A percentile compares a stretch with the other conserved stretches of the same genome.
Evolutionary conservation across 768 basidiomycete genomes (phyloP).

Genomic region (Tylopilus felleus): DNA sequence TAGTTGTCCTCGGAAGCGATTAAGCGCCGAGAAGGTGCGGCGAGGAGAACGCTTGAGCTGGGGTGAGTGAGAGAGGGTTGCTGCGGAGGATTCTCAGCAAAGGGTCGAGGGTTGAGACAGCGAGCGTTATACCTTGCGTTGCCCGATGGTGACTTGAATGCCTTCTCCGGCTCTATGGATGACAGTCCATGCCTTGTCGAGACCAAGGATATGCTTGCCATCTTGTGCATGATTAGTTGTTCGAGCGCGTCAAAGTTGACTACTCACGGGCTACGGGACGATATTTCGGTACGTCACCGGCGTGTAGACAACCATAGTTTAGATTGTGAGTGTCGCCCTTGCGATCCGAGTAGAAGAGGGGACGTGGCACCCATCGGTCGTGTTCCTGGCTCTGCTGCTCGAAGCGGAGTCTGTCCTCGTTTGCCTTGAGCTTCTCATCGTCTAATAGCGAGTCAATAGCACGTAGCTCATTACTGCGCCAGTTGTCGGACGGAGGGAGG

Average conservation of each 20-base stretch:
- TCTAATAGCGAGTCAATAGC: constrained; percentile 14
- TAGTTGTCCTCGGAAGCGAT: constrained; percentile 34
- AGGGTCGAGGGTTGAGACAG: background rate
- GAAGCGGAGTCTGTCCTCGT: constrained; percentile 33
- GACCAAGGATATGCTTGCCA: constrained; percentile 58
- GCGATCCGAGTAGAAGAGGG: constrained; percentile 59
- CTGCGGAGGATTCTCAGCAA: constrained; percentile 23
- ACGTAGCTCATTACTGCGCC: constrained; percentile 18
- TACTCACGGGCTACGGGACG: constrained; percentile 53
- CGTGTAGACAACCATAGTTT: constrained; percentile 61
- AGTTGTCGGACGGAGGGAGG: constrained; percentile 24
- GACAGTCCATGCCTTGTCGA: constrained; percentile 48
- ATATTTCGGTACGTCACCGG: constrained; percentile 66
- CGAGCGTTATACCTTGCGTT: constrained; percentile 39
- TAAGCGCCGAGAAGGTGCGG: constrained; percentile 48
- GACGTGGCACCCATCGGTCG: constrained; percentile 27
- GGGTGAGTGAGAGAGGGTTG: constrained; percentile 57
- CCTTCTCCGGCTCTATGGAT: constrained; percentile 54
- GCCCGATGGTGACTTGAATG: constrained; percentile 52
- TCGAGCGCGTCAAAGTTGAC: constrained; percentile 12
- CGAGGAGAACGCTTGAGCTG: constrained; percentile 50
- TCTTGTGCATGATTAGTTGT: constrained; percentile 49
- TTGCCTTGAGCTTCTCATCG: constrained; percentile 33
- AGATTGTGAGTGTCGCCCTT: constrained; percentile 66
- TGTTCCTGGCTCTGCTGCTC: constrained; percentile 18